phyloP scores from a whole-genome alignment of 176 grass and related monocot genomes.

The Paspalum vaginatum region DNA sequence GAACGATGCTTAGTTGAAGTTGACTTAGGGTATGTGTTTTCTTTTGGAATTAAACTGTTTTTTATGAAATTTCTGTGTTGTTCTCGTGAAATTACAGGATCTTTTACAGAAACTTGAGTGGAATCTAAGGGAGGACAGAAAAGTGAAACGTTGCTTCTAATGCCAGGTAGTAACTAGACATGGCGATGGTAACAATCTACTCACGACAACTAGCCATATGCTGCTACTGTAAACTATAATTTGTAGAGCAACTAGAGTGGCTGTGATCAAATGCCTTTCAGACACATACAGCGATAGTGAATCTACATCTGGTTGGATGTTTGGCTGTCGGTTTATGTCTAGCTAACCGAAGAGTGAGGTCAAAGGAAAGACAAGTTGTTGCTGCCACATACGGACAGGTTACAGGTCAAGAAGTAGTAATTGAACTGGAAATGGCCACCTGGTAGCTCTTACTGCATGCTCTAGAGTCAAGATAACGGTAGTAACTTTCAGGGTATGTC shows the following conservation, averaged over 20 bases:
- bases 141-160: constrained; percentile 35
- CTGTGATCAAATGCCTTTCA: background rate
- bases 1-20: background rate
- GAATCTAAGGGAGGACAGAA: background rate
- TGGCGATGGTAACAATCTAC: constrained; percentile 33
- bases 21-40: too few species aligned
- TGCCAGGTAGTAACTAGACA: constrained; percentile 17
- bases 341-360: constrained; percentile 27
- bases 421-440: constrained; percentile 22
- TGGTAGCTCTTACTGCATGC: too few species aligned
- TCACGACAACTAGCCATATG: background rate
- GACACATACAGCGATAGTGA: background rate
- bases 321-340: background rate
- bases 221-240: background rate
- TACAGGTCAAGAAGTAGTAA: background rate
- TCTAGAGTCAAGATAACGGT: background rate
- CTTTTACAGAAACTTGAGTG: constrained; percentile 21
- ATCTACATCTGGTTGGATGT: constrained; percentile 30
- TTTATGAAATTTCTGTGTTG: too few species aligned
- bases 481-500: background rate
- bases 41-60: too few species aligned
- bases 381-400: constrained; percentile 4
- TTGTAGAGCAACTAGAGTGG: background rate
- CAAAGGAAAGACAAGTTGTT: constrained; percentile 43
- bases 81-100: too few species aligned